Evolutionary conservation across 1,284 basidiomycete genomes (phyloP).

Genomic region (Puccinia novopanici): DNA sequence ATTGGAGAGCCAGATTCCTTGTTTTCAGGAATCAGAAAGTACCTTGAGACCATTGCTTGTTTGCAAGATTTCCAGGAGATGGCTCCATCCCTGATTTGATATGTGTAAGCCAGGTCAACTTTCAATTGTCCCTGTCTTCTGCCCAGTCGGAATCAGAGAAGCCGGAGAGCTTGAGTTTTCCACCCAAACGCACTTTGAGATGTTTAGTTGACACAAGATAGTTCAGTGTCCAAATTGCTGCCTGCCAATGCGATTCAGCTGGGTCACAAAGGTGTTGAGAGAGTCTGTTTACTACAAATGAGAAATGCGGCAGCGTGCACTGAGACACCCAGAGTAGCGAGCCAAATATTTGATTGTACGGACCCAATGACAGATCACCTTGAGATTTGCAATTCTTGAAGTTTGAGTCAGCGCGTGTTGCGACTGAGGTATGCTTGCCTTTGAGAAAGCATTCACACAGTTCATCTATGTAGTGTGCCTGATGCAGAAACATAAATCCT

Average conservation of each 20-base stretch:
- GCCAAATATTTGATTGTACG: background rate
- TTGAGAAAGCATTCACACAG: too few relatives aligned
- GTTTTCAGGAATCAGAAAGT: background rate
- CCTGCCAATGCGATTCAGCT: background rate
- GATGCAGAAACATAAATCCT: background rate
- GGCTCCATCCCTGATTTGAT: background rate
- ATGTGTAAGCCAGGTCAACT: background rate
- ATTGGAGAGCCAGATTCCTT: background rate
- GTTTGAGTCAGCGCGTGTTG: background rate
- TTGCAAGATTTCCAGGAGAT: slow-evolving; percentile 21
- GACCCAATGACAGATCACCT: background rate
- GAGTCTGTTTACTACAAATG: background rate
- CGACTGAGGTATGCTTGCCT: too few relatives aligned
- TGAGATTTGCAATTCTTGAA: background rate
- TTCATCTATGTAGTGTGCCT: too few relatives aligned
- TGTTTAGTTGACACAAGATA: background rate
- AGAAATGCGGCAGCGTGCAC: background rate
- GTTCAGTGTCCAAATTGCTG: background rate
- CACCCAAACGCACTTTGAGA: background rate
- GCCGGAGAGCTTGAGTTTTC: background rate
- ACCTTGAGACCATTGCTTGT: background rate
- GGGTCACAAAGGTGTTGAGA: background rate
- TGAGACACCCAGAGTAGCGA: background rate
- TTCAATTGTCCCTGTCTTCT: background rate
- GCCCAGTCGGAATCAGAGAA: background rate